Conservation (phyloP, 2,329 filamentous ascomycete genomes). For the Scytalidium lignicola region DNA sequence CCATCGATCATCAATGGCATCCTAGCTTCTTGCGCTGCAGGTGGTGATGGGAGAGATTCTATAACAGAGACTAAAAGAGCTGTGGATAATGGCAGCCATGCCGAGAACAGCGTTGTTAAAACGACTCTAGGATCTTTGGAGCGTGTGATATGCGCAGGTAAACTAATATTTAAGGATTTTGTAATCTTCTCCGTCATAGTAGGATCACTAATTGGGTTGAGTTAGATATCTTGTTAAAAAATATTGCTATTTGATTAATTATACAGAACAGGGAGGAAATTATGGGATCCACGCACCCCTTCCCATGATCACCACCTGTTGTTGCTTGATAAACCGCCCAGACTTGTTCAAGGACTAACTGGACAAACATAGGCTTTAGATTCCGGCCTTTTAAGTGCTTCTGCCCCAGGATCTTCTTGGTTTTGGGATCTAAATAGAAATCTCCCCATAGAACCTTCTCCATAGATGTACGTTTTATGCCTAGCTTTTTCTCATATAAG, state of each 20-base stretch:
- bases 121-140: constrained; percentile 80
- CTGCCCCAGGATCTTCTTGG: constrained; percentile 81
- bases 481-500: constrained; percentile 93
- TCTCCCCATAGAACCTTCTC: constrained; percentile 97
- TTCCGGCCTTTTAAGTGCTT: constrained; percentile 91
- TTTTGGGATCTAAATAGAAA: constrained; percentile 95
- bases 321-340: constrained; percentile 96
- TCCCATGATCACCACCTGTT: constrained; percentile 73
- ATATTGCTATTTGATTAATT: constrained; percentile 12
- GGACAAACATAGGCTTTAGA: constrained; percentile 95
- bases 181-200: constrained; percentile 87
- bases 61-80: constrained; percentile 90
- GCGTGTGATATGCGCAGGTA: constrained; percentile 78
- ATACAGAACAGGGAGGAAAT: constrained; percentile 25
- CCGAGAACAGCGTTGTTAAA: constrained; percentile 78
- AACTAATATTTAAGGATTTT: constrained; percentile 78
- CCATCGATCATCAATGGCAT: constrained; percentile 73
- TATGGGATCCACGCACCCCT: constrained; percentile 56
- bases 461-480: constrained; percentile 80
- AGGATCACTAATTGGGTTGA: constrained; percentile 55
- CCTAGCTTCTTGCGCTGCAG: constrained; percentile 70
- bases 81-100: constrained; percentile 90
- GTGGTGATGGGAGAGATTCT: constrained; percentile 84
- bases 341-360: constrained; percentile 89
- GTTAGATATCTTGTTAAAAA: constrained; percentile 18